Evolutionary conservation across 2,329 filamentous ascomycete genomes (phyloP), one percentile per base, ranked within the genome.

Genomic region (Pseudonectria foliicola): DNA sequence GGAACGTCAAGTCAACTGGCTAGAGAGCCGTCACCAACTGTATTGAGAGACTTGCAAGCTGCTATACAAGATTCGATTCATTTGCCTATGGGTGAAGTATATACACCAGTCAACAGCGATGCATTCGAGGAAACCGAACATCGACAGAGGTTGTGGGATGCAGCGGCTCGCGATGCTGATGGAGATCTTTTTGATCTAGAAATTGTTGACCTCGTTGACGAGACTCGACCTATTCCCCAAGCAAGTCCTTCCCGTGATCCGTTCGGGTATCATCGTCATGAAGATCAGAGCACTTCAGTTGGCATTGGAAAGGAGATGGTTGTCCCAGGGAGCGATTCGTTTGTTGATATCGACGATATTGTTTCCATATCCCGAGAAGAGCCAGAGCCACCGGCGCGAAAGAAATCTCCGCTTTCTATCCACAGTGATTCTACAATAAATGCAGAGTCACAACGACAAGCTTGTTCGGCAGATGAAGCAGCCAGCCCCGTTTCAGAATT

Each of bases 1-100:
- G 87, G 86, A 1, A 92, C 86, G 0, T 89, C 83, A 2, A 93
- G 87, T 55, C 87, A 94, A 55, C 63, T 94, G 15, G 82, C 80
- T 11, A 65, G 72, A 35, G 83, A 87, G 37, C 77, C 87, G 25
- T 85, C 82, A 0, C 82, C 83, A 0, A 73, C 72, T 0, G 71
- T 80, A 15, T 57, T 85, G 12, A 69, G 71, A 21, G 73, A 83
- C 29, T 58, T 85, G 13, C 77, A 84, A 34, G 54, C 66, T 34
- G 80, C 78, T 2, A 71, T 84, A 43, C 69, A 68, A 42, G 66
- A 65, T 25, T 85, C 80, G 0, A 80, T 77, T 23, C 39, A 52
- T 2, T 48, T 59, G 12, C 55, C 61, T 4, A 46, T 63, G 13
- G 56, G 68, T 29, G 56, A 63, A 2, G 67, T 69, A 30, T 53